Conservation (phyloP, 768 basidiomycete species). For the Phylloporus sp. region DNA sequence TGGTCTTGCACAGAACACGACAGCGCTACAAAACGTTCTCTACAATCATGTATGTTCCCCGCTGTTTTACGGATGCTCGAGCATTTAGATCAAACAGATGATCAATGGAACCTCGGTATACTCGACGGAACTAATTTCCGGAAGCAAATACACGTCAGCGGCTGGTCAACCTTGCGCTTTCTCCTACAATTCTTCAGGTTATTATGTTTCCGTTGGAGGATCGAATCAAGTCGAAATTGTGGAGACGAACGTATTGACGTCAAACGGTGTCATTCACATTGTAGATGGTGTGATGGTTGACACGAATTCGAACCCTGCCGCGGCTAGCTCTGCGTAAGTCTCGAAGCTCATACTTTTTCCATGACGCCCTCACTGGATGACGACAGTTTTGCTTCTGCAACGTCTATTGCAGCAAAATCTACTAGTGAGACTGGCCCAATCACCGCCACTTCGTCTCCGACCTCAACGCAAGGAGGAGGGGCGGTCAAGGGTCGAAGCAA, state of each 20-base stretch:
- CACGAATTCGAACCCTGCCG: conserved; percentile 35
- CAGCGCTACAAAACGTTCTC: conserved; percentile 42
- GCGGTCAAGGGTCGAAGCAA: neutral
- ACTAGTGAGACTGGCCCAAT: conserved; percentile 40
- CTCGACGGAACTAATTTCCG: conserved; percentile 43
- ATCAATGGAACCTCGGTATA: conserved; percentile 69
- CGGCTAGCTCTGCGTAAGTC: conserved; percentile 56
- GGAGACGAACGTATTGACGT: conserved; percentile 51
- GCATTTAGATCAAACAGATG: conserved; percentile 32
- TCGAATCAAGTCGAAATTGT: conserved; percentile 49
- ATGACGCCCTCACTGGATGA: conserved; percentile 2
- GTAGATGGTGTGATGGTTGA: conserved; percentile 52
- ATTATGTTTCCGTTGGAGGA: conserved; percentile 45
- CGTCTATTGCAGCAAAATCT: conserved; percentile 40
- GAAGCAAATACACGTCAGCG: conserved; percentile 43
- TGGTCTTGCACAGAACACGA: conserved; percentile 39
- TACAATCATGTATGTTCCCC: conserved; percentile 51
- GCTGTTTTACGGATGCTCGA: neutral
- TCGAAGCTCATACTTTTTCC: no score
- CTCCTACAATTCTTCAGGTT: conserved; percentile 50
- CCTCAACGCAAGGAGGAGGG: neutral
- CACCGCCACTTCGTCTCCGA: conserved; percentile 33
- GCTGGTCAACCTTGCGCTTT: conserved; percentile 52
- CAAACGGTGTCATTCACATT: conserved; percentile 68
- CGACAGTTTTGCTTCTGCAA: conserved; percentile 40